A percentile compares a stretch with the other conserved stretches of the same genome.
Conservation (phyloP, 139 green algal species). For the Asterochloris sp. region DNA sequence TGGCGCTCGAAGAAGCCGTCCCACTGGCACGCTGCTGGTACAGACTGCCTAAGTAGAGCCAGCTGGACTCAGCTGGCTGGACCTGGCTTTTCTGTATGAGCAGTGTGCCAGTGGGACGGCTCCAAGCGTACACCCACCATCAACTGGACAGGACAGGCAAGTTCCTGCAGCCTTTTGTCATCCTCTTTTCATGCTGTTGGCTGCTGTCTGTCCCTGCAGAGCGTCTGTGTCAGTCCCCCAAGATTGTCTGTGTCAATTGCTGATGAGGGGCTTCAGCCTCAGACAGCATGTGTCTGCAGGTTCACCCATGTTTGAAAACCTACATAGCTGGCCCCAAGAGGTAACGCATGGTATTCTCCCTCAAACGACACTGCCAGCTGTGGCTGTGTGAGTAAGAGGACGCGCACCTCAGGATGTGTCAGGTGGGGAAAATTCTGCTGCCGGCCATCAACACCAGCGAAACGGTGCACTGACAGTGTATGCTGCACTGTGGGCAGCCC, state of each 20-base stretch:
- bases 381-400: constrained; percentile 78
- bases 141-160: constrained; percentile 75
- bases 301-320: constrained; percentile 72
- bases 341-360: constrained; percentile 78
- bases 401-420: constrained; percentile 56
- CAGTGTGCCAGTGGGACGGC: constrained; percentile 37
- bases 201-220: too few relatives aligned
- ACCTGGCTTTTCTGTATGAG: constrained; percentile 69
- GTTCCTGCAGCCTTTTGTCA: background rate
- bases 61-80: constrained; percentile 67
- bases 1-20: too few relatives aligned
- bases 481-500: too few relatives aligned
- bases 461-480: too few relatives aligned
- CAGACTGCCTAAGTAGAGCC: too few relatives aligned
- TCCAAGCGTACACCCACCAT: constrained; percentile 57
- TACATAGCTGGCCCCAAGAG: constrained; percentile 63
- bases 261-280: too few relatives aligned
- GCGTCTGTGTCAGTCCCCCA: too few relatives aligned
- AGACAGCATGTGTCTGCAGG: constrained; percentile 29
- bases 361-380: constrained; percentile 83
- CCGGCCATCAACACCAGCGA: too few relatives aligned
- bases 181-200: background rate
- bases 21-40: too few relatives aligned
- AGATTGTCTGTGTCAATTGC: too few relatives aligned
- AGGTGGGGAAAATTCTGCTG: background rate